Evolutionary conservation across 352 stramenopile genomes (phyloP), one percentile per base, ranked within the genome.

Genomic region (Globisporangium recalcitrans): DNA sequence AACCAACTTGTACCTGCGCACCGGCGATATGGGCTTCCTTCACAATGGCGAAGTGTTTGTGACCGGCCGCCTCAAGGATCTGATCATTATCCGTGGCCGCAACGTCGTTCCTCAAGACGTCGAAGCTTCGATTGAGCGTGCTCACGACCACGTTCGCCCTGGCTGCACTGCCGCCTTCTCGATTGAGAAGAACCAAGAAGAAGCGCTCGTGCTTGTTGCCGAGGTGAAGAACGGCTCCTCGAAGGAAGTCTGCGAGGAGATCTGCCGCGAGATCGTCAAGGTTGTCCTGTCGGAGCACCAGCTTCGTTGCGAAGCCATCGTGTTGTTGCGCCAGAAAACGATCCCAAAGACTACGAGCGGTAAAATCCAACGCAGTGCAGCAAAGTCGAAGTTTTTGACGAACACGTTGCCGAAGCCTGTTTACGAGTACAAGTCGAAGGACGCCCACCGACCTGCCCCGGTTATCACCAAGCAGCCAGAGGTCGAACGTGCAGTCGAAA

Each of bases 271-370:
- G 29, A 90, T 93, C 52, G 76, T 80, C n/a, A 85, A 80, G 56
- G 69, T 63, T 7, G 74, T 93, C 40, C 66, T 90, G 0, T 69
- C 69, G 1, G 82, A 92, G 48, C 83, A 96, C 63, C 80, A 90
- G 47, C 57, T 96, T 40, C 77, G 78, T 19, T 89, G 82, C 46
- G 72, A 85, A 53, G 72, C 70, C 14, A 88, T 96, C 59, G 82
- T 94, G n/a, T 40, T 94, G 60, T 57, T 94, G 27, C 70, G 65
- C 4, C 75, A 86, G 32, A 84, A 85, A 62, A 84, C 74, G 7
- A 91, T 94, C 24, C 77, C 82, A 1, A 93, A 94, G 73, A 94
- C 87, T 0, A 94, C 83, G 19, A 94, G 85, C 52, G 85, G 87
- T 48, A 96, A 93, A 68, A 92, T 94, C 34, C 82, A 90, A 58